Base-by-base conservation (phyloP, 495 filamentous ascomycete species). In the Hypomontagnella submonticulosa region DNA sequence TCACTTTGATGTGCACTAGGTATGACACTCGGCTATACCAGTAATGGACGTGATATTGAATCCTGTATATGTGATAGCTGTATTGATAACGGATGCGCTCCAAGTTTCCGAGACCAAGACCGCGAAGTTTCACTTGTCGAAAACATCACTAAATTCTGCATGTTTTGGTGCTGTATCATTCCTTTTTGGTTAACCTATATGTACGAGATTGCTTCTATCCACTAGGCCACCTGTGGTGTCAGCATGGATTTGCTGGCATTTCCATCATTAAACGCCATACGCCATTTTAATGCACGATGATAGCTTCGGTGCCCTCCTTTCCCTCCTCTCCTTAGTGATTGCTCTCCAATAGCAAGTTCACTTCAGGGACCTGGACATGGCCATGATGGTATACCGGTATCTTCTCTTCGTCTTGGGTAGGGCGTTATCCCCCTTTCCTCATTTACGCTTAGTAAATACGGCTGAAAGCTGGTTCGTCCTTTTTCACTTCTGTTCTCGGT, bases 221-320 rank as follows among this genome's bases (percentile, higher is more conserved):
- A 27, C 23, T 27, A 6, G 23, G 6, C 3, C 23, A 27, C 23
- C 23, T 27, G 23, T 20, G 34, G 13, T 47, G 10, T 44, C 18
- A 30, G 47, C 46, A 49, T 46, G 30, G 20, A 20, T 40, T 20
- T 12, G 16, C 41, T 40, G 8, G 33, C 2, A 46, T 52, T 40
- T 52, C 42, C 38, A 52, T 57, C 46, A 59, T 27, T n/a, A 57
- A 58, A 63, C 61, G 32, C 61, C 61, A 12, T 37, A 57, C 61
- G 43, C 61, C 61, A 10, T 52, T 57, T 34, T 12, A 64, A 57
- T 64, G 61, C 61, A 63, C 44, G 38, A 40, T 47, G 37, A 37
- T 52, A 52, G 38, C n/a, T 36, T 38, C 23, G 18, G 7, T 18
- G 32, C 49, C 19, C 15, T n/a, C 38, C 18, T 50, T 27, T 63